Percentiles rank a stretch among this genome's conserved stretches.
These are phyloP conservation scores for Udeniomyces megalosporus DNA, from an alignment of 768 basidiomycete genomes.

Conservation along the genomic window DNA sequence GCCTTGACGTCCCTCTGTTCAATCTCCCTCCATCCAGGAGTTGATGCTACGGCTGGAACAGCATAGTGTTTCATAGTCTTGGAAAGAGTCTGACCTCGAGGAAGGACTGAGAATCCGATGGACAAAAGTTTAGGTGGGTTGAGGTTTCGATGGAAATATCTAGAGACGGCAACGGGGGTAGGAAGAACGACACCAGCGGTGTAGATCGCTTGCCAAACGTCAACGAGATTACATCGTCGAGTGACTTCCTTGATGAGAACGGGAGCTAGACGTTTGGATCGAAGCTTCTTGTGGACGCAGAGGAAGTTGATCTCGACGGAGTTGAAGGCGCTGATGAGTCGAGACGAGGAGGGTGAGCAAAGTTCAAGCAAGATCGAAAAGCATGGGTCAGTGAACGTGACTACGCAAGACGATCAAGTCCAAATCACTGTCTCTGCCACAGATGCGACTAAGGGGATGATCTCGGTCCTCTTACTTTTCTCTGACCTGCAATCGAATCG, in stretches of 20 bases:
- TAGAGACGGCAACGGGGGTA: conserved; percentile 78
- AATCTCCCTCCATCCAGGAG: conserved; percentile 68
- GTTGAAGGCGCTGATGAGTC: conserved; percentile 44
- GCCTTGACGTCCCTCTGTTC: conserved; percentile 55
- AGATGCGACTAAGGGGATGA: no score
- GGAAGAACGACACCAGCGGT: conserved; percentile 87
- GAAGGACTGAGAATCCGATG: conserved; percentile 71
- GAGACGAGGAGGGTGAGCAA: not conserved
- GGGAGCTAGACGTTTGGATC: conserved; percentile 84
- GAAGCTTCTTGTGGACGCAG: conserved; percentile 91
- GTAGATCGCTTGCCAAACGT: conserved; percentile 93
- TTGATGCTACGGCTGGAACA: conserved; percentile 34
- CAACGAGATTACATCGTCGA: conserved; percentile 69
- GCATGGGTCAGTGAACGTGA: no score
- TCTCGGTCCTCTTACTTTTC: no score
- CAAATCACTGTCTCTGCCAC: no score
- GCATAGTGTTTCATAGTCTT: conserved; percentile 67
- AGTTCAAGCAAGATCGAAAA: no score
- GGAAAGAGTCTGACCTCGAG: conserved; percentile 76
- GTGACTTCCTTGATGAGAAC: conserved; percentile 97
- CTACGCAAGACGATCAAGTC: no score
- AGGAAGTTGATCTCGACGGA: conserved; percentile 93
- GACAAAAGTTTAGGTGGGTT: conserved; percentile 87
- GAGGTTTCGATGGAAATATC: conserved; percentile 80
- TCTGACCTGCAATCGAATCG: conserved; percentile 52